Conservation (phyloP, 2,329 filamentous ascomycete genomes). For the Ophiocordyceps unilateralis region DNA sequence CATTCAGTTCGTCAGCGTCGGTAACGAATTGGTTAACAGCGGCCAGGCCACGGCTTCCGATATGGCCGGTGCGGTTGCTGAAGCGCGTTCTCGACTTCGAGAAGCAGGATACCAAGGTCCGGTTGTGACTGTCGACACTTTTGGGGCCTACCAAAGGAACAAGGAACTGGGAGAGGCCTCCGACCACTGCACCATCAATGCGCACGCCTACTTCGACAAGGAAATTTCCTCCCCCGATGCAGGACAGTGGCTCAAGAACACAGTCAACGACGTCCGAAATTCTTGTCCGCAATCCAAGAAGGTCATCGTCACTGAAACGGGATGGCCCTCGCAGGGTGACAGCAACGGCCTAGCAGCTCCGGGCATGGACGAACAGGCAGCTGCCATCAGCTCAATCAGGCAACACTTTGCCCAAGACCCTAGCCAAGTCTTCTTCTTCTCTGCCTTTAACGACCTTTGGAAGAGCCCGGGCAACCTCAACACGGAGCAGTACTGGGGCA, state of each 20-base stretch:
- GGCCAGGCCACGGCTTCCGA: slow-evolving; percentile 31
- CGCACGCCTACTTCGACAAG: slow-evolving; percentile 69
- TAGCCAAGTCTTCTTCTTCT: slow-evolving; percentile 51
- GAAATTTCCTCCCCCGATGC: slow-evolving; percentile 40
- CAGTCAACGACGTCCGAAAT: slow-evolving; percentile 27
- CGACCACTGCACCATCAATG: slow-evolving; percentile 68
- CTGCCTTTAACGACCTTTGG: slow-evolving; percentile 66
- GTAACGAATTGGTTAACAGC: slow-evolving; percentile 65
- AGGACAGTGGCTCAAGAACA: slow-evolving; percentile 47
- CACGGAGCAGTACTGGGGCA: slow-evolving; percentile 66
- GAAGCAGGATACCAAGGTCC: slow-evolving; percentile 50
- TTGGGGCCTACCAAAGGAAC: slow-evolving; percentile 47
- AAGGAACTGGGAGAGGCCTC: slow-evolving; percentile 53
- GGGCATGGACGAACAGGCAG: slow-evolving; percentile 44
- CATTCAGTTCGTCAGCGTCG: slow-evolving; percentile 57
- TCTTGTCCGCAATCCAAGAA: slow-evolving; percentile 32
- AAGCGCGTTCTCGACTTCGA: slow-evolving; percentile 40
- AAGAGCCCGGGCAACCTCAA: slow-evolving; percentile 50
- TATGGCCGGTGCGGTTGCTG: slow-evolving; percentile 40
- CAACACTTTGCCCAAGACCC: slow-evolving; percentile 32
- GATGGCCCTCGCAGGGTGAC: slow-evolving; percentile 60
- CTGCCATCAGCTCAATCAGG: slow-evolving; percentile 49
- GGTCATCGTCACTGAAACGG: slow-evolving; percentile 64
- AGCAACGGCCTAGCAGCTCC: slow-evolving; percentile 54
- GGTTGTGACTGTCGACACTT: slow-evolving; percentile 69